phyloP scores from a whole-genome alignment of 108 stramenopile species.

The Stephanodiscus minutulus region DNA sequence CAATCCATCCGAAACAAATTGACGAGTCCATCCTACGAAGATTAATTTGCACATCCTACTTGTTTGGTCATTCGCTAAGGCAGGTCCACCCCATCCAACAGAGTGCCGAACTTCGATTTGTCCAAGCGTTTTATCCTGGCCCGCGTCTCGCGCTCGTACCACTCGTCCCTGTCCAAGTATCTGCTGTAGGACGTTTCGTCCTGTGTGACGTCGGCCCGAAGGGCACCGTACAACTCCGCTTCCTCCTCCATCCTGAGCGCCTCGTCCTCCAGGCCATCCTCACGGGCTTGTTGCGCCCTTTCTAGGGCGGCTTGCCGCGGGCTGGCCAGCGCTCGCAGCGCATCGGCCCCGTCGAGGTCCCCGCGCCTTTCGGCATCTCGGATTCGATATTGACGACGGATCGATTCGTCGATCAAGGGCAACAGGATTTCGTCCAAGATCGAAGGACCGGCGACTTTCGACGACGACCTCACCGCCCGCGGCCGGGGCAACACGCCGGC shows the following conservation, averaged over 20 bases:
- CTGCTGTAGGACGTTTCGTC: slow-evolving; percentile 76
- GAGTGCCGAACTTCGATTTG: slow-evolving; percentile 64
- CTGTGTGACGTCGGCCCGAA: slow-evolving; percentile 87
- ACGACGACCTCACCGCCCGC: slow-evolving; percentile 53
- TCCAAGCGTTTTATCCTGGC: slow-evolving; percentile 55
- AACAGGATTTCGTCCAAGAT: slow-evolving; percentile 76
- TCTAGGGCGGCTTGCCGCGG: slow-evolving; percentile 68
- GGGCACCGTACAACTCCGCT: slow-evolving; percentile 67
- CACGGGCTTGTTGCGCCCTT: slow-evolving; percentile 55
- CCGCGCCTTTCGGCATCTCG: slow-evolving; percentile 68
- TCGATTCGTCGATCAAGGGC: slow-evolving; percentile 83
- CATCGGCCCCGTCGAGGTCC: slow-evolving; percentile 58
- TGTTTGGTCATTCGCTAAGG: slow-evolving; percentile 6
- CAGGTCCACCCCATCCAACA: slow-evolving; percentile 71
- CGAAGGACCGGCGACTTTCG: slow-evolving; percentile 18
- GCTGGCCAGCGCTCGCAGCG: slow-evolving; percentile 63
- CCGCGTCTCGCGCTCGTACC: slow-evolving; percentile 86
- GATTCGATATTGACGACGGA: slow-evolving; percentile 73
- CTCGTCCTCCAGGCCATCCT: slow-evolving; percentile 60
- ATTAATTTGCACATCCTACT: not conserved
- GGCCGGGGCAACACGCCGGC: slow-evolving; percentile 67
- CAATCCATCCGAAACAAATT: too few relatives aligned
- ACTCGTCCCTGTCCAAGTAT: slow-evolving; percentile 89
- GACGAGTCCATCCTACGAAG: too few relatives aligned
- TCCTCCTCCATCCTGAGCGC: slow-evolving; percentile 65